Evolutionary conservation across 345 rosid genomes (phyloP).

Genomic region (Isatis tinctoria): DNA sequence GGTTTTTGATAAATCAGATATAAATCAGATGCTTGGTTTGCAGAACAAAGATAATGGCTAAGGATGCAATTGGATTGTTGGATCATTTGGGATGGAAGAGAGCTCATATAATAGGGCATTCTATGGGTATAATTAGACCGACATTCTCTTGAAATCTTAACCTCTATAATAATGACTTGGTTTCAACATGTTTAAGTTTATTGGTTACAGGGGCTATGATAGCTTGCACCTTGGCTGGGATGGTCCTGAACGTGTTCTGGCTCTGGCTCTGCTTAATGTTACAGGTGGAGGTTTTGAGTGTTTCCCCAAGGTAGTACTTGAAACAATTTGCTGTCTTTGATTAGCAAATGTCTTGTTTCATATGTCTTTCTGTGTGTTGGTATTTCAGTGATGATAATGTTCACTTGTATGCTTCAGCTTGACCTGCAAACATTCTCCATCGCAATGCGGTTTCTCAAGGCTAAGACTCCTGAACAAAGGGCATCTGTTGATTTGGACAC

Average conservation of each 20-base stretch:
- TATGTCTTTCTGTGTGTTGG: neutral
- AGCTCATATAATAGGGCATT: slow-evolving; percentile 18
- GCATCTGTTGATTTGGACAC: slow-evolving; percentile 51
- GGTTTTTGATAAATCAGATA: too few species aligned
- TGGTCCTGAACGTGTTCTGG: slow-evolving; percentile 76
- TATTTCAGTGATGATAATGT: neutral
- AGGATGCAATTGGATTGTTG: slow-evolving; percentile 72
- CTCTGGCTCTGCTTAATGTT: slow-evolving; percentile 3
- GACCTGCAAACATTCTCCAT: slow-evolving; percentile 31
- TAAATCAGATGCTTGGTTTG: neutral
- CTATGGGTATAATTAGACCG: slow-evolving; percentile 58
- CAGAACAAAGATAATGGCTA: slow-evolving; percentile 87
- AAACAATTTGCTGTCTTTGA: neutral
- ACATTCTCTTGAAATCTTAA: too few species aligned
- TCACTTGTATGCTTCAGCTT: slow-evolving; percentile 42
- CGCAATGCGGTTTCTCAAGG: too few species aligned
- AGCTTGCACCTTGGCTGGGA: slow-evolving; percentile 82
- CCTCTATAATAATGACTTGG: too few species aligned
- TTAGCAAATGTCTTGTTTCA: neutral
- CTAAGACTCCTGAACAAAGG: too few species aligned
- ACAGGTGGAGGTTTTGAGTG: slow-evolving; percentile 35
- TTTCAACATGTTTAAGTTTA: too few species aligned
- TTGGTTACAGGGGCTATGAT: slow-evolving; percentile 77
- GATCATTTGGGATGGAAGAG: slow-evolving; percentile 86
- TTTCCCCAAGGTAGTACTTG: slow-evolving; percentile 66